Evolutionary conservation across 129 eudicot genomes (phyloP).

Genomic region (Helianthus annuus): DNA sequence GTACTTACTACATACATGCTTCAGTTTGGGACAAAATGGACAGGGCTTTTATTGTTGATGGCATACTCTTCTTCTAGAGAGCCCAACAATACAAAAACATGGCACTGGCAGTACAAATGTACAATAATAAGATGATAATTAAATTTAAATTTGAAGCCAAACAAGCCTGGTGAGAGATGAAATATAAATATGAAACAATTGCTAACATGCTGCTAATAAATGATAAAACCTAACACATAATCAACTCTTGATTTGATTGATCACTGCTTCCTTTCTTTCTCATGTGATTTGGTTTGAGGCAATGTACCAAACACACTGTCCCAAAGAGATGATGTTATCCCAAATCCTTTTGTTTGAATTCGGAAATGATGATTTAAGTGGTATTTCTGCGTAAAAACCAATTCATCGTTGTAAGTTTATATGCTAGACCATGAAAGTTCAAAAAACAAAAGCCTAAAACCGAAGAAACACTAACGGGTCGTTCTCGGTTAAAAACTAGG

Average conservation of each 20-base stretch:
- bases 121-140: neutral
- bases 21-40: slow-evolving; percentile 3
- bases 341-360: slow-evolving; percentile 80
- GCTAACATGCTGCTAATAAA: slow-evolving; percentile 26
- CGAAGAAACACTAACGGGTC: neutral
- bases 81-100: slow-evolving; percentile 10
- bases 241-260: slow-evolving; percentile 14
- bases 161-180: slow-evolving; percentile 4
- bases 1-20: slow-evolving; percentile 17
- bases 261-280: slow-evolving; percentile 41
- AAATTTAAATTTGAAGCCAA: slow-evolving; percentile 14
- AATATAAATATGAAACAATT: slow-evolving; percentile 19
- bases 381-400: slow-evolving; percentile 63
- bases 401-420: neutral
- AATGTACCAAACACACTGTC: slow-evolving; percentile 80
- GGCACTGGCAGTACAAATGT: slow-evolving; percentile 19
- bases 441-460: neutral
- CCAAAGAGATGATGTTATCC: slow-evolving; percentile 88
- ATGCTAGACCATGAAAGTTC: neutral
- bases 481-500: neutral
- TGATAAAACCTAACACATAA: slow-evolving; percentile 25
- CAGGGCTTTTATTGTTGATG: slow-evolving; percentile 18
- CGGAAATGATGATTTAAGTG: slow-evolving; percentile 96
- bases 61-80: slow-evolving; percentile 14
- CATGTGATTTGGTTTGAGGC: slow-evolving; percentile 59